Percentiles rank a stretch among this genome's conserved stretches.
phyloP scores from a whole-genome alignment of 305 asterid species.

The Rubia peregrina region DNA sequence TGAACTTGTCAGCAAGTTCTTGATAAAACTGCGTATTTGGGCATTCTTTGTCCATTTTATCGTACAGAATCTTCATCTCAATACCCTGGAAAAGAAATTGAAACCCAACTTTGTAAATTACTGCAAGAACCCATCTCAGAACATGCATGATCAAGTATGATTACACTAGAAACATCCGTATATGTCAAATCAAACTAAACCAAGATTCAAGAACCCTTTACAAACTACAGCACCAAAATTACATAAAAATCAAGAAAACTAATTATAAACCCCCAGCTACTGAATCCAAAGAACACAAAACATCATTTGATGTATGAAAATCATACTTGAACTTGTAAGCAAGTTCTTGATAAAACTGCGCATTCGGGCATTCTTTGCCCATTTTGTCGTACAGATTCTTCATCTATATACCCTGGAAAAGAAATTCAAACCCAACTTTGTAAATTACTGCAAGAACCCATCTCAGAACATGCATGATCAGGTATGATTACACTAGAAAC shows the following conservation, averaged over 20 bases:
- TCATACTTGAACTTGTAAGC: conserved; percentile 66
- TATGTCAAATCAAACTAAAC: background rate
- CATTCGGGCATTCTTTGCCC: conserved; percentile 28
- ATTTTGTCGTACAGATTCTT: conserved; percentile 38
- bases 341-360: conserved; percentile 49
- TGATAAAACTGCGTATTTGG: conserved; percentile 39
- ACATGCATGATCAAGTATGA: conserved; percentile 1
- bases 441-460: background rate
- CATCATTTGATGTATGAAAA: background rate
- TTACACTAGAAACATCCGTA: background rate
- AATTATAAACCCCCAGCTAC: background rate
- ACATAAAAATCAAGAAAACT: background rate
- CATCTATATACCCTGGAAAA: conserved; percentile 50
- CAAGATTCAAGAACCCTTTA: background rate
- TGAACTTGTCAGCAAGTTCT: conserved; percentile 60
- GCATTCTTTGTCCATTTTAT: conserved; percentile 34
- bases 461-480: background rate
- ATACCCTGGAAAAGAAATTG: conserved; percentile 33
- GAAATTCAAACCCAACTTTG: conserved; percentile 7
- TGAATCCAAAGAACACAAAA: background rate
- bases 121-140: background rate
- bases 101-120: conserved; percentile 2
- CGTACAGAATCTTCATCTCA: conserved; percentile 45
- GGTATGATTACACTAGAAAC: background rate
- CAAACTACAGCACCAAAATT: background rate